Evolutionary conservation across 371 early-diverging fungal species (phyloP).

Genomic region (Coemansia sp.): DNA sequence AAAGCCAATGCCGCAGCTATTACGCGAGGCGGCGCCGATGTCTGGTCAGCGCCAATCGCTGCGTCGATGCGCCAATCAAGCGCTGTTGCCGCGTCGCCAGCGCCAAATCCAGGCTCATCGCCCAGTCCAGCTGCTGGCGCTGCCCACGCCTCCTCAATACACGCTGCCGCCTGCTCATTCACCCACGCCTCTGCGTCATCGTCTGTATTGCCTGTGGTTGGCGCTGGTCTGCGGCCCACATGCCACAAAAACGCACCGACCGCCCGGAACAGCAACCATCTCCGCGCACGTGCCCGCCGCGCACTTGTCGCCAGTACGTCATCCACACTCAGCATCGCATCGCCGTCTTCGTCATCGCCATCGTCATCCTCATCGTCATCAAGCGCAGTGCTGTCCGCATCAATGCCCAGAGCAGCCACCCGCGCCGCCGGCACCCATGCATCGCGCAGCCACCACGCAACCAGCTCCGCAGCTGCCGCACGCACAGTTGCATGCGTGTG

Average conservation of each 20-base stretch:
- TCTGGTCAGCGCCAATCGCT: slow-evolving; percentile 8
- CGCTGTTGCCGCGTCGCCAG: slow-evolving; percentile 9
- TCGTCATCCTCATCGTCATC: slow-evolving; percentile 12
- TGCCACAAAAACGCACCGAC: slow-evolving; percentile 38
- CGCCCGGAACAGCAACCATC: slow-evolving; percentile 28
- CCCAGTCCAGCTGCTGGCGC: slow-evolving; percentile 17
- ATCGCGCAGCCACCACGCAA: slow-evolving; percentile 55
- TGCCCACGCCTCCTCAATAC: slow-evolving; percentile 41
- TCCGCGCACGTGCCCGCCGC: slow-evolving; percentile 14
- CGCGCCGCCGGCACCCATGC: slow-evolving; percentile 66
- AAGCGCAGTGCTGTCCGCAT: slow-evolving; percentile 27
- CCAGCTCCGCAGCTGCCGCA: slow-evolving; percentile 48
- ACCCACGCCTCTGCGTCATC: slow-evolving; percentile 19
- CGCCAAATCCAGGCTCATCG: slow-evolving; percentile 11
- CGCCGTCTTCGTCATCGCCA: slow-evolving; percentile 23
- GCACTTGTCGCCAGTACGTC: slow-evolving; percentile 11
- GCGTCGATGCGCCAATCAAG: slow-evolving; percentile 23
- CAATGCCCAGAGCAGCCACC: slow-evolving; percentile 59
- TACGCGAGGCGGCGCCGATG: slow-evolving; percentile 20
- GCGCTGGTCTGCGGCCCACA: neutral
- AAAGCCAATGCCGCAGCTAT: slow-evolving; percentile 41
- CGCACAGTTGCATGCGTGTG: slow-evolving; percentile 50
- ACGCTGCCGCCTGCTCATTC: slow-evolving; percentile 34
- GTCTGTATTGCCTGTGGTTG: neutral
- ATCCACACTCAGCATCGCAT: neutral